A percentile compares a stretch with the other conserved stretches of the same genome.
These are phyloP conservation scores for Aureobasidium sp. DNA, from an alignment of 2,329 filamentous ascomycete genomes.

Conservation along the genomic window DNA sequence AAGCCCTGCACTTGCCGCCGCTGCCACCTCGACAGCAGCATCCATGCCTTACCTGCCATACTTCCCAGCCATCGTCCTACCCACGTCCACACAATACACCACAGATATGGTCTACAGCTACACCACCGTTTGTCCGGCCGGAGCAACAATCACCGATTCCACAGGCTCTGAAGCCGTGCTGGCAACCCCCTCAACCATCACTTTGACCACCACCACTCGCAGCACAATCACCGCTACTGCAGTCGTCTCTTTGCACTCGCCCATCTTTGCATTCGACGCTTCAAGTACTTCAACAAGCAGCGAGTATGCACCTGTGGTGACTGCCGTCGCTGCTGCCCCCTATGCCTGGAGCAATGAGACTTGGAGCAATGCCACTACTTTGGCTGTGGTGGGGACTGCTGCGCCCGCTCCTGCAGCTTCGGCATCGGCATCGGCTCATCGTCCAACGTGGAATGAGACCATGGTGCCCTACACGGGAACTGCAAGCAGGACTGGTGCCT, in stretches of 20 bases:
- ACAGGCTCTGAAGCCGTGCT: neutral
- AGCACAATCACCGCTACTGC: constrained; percentile 3
- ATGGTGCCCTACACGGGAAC: neutral
- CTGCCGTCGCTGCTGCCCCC: neutral
- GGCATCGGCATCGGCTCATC: neutral
- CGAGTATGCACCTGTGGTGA: neutral
- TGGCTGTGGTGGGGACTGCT: neutral
- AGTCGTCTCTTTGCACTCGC: neutral
- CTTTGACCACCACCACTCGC: constrained; percentile 2
- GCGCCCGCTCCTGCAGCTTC: neutral
- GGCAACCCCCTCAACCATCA: neutral
- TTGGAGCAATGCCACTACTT: constrained; percentile 4
- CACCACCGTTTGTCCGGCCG: constrained; percentile 10
- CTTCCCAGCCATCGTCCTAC: neutral
- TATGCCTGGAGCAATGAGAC: neutral
- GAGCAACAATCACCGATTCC: neutral
- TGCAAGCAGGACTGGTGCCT: neutral
- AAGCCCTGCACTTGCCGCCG: neutral
- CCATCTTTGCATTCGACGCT: neutral
- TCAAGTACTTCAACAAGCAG: neutral
- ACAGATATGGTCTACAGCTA: constrained; percentile 2
- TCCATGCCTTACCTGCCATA: neutral
- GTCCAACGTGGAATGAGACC: neutral
- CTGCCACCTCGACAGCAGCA: neutral
- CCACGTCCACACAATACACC: neutral